Conservation (phyloP, 139 green algal genomes). For the Raphidocelis subcapitata region DNA sequence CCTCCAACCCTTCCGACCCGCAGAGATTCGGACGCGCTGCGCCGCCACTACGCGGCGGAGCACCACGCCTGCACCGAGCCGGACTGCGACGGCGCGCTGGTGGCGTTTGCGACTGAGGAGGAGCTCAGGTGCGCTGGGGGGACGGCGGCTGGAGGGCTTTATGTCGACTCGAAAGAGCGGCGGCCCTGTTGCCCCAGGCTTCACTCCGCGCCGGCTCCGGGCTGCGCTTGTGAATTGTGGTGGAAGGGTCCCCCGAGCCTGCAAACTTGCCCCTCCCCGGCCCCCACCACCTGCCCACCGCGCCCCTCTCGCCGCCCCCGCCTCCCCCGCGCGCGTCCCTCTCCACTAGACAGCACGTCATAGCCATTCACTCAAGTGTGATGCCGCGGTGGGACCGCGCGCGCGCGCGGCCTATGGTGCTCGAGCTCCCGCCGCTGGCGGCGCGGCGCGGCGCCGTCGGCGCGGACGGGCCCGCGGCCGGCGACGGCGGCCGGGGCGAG, state of each 20-base stretch:
- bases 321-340: background rate
- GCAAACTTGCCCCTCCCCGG: no score
- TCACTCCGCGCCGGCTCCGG: no score
- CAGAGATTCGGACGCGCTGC: slow-evolving; percentile 20
- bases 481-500: no score
- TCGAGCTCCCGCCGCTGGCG: slow-evolving; percentile 34
- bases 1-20: slow-evolving; percentile 6
- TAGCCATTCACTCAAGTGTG: slow-evolving; percentile 20
- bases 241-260: no score
- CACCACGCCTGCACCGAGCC: slow-evolving; percentile 64
- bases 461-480: no score
- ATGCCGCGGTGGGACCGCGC: slow-evolving; percentile 64
- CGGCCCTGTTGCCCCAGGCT: no score
- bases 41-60: slow-evolving; percentile 10
- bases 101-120: slow-evolving; percentile 61
- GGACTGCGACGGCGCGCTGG: slow-evolving; percentile 59
- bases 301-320: background rate
- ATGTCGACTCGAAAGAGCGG: background rate
- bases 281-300: no score
- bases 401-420: slow-evolving; percentile 44
- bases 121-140: slow-evolving; percentile 47
- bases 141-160: no score
- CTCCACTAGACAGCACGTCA: slow-evolving; percentile 6
- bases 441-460: no score
- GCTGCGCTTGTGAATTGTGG: no score